Conservation (phyloP, 495 filamentous ascomycete genomes). For the Xanthoparmelia taractica region DNA sequence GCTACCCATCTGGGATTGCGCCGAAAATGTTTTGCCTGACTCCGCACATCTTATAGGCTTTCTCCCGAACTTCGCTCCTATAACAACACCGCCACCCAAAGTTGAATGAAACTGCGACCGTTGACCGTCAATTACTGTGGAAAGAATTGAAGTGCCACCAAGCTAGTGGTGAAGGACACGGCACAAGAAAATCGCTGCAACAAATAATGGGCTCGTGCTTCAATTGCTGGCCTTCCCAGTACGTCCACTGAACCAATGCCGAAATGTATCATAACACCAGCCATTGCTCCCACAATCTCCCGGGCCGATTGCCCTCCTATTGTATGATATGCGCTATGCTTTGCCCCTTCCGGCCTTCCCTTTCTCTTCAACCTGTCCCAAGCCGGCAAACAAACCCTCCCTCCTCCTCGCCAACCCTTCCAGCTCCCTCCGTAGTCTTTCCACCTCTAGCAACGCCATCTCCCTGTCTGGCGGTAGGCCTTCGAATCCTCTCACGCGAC, state of each 20-base stretch:
- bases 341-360: constrained; percentile 4
- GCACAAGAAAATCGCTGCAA: neutral
- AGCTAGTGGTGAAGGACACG: neutral
- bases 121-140: neutral
- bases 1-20: neutral
- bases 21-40: neutral
- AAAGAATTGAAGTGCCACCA: neutral
- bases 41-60: neutral
- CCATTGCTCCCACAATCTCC: neutral
- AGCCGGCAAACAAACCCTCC: constrained; percentile 32
- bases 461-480: constrained; percentile 59
- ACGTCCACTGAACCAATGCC: neutral
- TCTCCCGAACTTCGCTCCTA: neutral
- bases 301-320: neutral
- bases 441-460: constrained; percentile 53
- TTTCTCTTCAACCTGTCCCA: constrained; percentile 1
- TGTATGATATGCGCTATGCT: neutral
- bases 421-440: constrained; percentile 49
- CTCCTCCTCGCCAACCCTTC: constrained; percentile 44
- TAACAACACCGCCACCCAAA: neutral
- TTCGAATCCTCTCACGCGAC: constrained; percentile 49
- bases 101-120: neutral
- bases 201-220: neutral
- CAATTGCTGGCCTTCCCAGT: neutral
- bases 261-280: neutral